phyloP scores from a whole-genome alignment of 2,329 filamentous ascomycete genomes.

The Alternaria ethzedia region DNA sequence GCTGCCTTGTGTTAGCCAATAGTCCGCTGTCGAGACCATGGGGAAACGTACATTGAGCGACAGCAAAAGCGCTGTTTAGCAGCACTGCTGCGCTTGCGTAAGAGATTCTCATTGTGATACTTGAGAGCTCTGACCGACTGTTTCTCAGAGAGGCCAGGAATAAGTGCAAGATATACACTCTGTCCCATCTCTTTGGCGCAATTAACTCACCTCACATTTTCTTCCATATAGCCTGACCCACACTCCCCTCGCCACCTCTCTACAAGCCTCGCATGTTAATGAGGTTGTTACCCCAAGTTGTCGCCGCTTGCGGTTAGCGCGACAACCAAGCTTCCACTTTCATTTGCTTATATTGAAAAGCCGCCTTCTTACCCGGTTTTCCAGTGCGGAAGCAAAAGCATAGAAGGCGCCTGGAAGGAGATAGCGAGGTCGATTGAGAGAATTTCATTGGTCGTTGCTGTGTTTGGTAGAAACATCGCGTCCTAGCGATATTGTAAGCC shows the following conservation, averaged over 20 bases:
- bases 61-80: constrained; percentile 19
- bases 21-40: neutral
- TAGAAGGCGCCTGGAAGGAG: constrained; percentile 12
- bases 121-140: neutral
- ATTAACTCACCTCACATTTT: neutral
- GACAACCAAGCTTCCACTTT: constrained; percentile 6
- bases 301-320: neutral
- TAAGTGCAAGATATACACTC: constrained; percentile 1
- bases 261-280: constrained; percentile 4
- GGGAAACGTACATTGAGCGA: constrained; percentile 18
- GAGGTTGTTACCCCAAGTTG: constrained; percentile 5
- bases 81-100: constrained; percentile 12
- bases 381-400: neutral
- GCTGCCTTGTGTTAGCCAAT: neutral
- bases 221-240: constrained; percentile 5
- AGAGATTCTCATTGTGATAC: constrained; percentile 4
- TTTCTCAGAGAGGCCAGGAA: neutral
- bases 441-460: constrained; percentile 11
- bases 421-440: neutral
- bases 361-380: constrained; percentile 11
- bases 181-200: neutral
- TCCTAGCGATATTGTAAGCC: constrained; percentile 17
- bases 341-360: constrained; percentile 13
- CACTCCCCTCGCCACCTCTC: neutral
- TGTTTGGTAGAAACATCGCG: neutral